phyloP scores from a whole-genome alignment of 2,329 filamentous ascomycete genomes.

The Proliferodiscus dingleyae region DNA sequence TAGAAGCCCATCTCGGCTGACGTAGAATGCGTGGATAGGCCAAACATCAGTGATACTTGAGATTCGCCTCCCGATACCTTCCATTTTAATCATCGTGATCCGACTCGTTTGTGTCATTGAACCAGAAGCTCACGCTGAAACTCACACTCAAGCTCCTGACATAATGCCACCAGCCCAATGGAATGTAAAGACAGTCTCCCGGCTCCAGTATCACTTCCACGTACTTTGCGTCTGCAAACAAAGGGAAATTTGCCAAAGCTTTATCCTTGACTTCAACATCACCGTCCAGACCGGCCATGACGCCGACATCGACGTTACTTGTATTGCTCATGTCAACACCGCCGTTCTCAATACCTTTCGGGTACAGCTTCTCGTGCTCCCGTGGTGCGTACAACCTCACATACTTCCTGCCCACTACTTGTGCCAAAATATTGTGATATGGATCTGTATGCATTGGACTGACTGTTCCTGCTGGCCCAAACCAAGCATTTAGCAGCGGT shows the following conservation, averaged over 20 bases:
- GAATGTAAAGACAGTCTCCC: slow-evolving; percentile 85
- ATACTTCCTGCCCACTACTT: slow-evolving; percentile 89
- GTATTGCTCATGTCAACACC: slow-evolving; percentile 94
- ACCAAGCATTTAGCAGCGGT: slow-evolving; percentile 84
- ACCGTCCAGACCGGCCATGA: slow-evolving; percentile 57
- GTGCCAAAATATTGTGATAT: slow-evolving; percentile 87
- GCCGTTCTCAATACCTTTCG: slow-evolving; percentile 53
- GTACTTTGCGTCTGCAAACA: slow-evolving; percentile 26
- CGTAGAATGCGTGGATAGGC: no score
- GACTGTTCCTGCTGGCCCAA: slow-evolving; percentile 81
- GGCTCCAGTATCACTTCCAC: slow-evolving; percentile 73
- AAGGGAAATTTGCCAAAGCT: slow-evolving; percentile 20
- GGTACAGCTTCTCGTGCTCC: slow-evolving; percentile 53
- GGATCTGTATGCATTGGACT: slow-evolving; percentile 91
- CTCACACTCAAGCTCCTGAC: slow-evolving; percentile 79
- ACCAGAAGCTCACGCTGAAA: slow-evolving; percentile 98
- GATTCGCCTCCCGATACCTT: no score
- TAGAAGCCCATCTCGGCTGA: no score
- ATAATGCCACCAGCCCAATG: slow-evolving; percentile 98
- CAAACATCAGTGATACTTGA: no score
- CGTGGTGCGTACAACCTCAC: slow-evolving; percentile 77
- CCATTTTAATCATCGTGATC: neutral
- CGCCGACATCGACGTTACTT: slow-evolving; percentile 70
- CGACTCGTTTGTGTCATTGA: slow-evolving; percentile 44
- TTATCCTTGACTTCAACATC: slow-evolving; percentile 15